Conservation (phyloP, 352 stramenopile species). For the Globisporangium spinosum region DNA sequence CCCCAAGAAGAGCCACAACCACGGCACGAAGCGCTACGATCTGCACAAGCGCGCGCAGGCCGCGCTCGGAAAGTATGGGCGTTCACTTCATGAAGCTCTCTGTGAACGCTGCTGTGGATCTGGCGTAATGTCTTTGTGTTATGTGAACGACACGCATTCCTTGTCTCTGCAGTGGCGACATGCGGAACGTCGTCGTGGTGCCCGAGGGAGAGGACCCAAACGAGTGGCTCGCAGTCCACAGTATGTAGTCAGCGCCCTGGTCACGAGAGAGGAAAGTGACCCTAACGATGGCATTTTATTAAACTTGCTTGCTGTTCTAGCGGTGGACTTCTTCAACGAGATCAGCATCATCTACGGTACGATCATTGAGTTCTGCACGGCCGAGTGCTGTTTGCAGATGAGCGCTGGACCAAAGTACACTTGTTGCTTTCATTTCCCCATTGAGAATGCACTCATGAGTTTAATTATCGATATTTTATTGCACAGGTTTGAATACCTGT, state of each 20-base stretch:
- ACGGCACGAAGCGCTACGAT: constrained; percentile 81
- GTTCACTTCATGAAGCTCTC: neutral
- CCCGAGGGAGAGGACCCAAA: constrained; percentile 84
- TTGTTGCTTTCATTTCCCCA: neutral
- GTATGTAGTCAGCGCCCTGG: constrained; percentile 24
- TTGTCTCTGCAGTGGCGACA: constrained; percentile 42
- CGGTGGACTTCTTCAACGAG: constrained; percentile 94
- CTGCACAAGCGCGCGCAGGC: constrained; percentile 81
- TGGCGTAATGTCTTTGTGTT: neutral
- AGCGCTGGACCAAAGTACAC: constrained; percentile 61
- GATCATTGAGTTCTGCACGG: constrained; percentile 79
- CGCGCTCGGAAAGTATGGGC: constrained; percentile 73
- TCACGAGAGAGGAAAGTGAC: neutral
- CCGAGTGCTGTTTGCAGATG: constrained; percentile 66
- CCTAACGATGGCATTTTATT: neutral
- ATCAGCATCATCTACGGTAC: constrained; percentile 92
- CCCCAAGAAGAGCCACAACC: constrained; percentile 78
- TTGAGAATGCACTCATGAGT: neutral
- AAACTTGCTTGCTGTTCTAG: constrained; percentile 26
- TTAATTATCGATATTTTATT: neutral
- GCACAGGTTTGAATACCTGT: constrained; percentile 85
- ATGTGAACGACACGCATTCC: neutral
- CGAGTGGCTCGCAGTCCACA: constrained; percentile 92
- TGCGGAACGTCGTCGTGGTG: constrained; percentile 56
- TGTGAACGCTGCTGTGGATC: neutral